Base-by-base conservation (phyloP, 441 rosid species). In the Brassica hybrid region DNA sequence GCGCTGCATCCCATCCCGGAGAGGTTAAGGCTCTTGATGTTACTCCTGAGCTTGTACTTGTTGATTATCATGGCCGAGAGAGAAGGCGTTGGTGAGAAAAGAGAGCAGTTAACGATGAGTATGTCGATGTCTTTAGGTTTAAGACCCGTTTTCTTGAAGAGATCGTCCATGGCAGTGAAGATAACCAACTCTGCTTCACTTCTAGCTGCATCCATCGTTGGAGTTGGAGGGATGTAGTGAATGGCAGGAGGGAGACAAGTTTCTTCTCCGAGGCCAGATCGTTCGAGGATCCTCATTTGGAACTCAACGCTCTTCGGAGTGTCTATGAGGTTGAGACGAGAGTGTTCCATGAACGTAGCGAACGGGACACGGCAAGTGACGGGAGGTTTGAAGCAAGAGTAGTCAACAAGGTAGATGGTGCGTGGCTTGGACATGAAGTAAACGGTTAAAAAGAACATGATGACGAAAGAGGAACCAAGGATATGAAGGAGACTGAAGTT, bases 381-480 rank as follows among this genome's bases (percentile, higher is more conserved):
- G 0, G 98, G 92, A 9, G 98, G 97, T 81, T 91, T 91, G 85
- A 77, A 93, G 67, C 95, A 91, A 9, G 97, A 87, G 64, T 91
- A 91, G 74, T 93, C 97, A 0, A 93, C 97, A 2, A 93, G 87
- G 80, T 84, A 93, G 73, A 93, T 1, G 30, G 90, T 88, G 25
- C 95, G 87, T n/a, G 98, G 98, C 80, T 93, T 93, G 69, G 97
- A 93, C 97, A 90, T 90, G 90, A 91, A 93, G 84, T 91, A 93
- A 69, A 93, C 91, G 9, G 95, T 91, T 72, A 88, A 82, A 4
- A 88, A 66, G 38, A 91, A 88, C 43, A 90, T 83, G 65, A 89
- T 21, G 21, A 90, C 34, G 74, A 93, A 89, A 41, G 85, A 81
- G 2, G 90, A 90, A 75, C 91, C 86, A 0, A 93, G 86, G 62